phyloP scores from a whole-genome alignment of 805 yeast species.

The Metschnikowia sp. region DNA sequence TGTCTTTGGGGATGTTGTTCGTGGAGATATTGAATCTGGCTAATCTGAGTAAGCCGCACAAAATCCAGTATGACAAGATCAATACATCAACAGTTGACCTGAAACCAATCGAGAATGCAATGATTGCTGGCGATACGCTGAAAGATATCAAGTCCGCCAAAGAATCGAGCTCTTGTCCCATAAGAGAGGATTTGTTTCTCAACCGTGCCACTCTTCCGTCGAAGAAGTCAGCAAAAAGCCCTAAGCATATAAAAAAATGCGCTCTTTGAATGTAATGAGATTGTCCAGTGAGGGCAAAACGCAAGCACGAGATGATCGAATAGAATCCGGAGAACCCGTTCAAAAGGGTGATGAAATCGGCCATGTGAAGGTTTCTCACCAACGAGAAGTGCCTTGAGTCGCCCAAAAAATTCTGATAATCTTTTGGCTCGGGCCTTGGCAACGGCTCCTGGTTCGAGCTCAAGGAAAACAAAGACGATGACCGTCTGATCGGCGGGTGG shows the following conservation, averaged over 20 bases:
- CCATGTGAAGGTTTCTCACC: conserved; percentile 85
- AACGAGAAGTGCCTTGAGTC: conserved; percentile 85
- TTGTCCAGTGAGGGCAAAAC: conserved; percentile 70
- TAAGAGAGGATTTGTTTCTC: conserved; percentile 83
- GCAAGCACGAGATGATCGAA: conserved; percentile 78
- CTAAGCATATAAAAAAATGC: conserved; percentile 82
- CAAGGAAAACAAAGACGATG: conserved; percentile 52
- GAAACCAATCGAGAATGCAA: conserved; percentile 89
- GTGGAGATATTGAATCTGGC: conserved; percentile 96
- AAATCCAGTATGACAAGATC: conserved; percentile 75
- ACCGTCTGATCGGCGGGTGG: conserved; percentile 42
- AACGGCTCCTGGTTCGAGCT: conserved; percentile 55
- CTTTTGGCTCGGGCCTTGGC: conserved; percentile 74
- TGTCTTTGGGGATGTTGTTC: conserved; percentile 86
- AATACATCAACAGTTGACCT: conserved; percentile 79
- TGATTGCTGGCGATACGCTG: conserved; percentile 92
- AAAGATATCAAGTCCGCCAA: conserved; percentile 92
- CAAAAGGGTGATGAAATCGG: conserved; percentile 91
- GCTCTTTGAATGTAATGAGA: conserved; percentile 80
- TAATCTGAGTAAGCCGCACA: conserved; percentile 89
- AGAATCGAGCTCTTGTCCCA: conserved; percentile 98
- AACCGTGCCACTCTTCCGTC: conserved; percentile 97
- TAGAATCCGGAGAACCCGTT: conserved; percentile 94
- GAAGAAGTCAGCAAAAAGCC: conserved; percentile 91
- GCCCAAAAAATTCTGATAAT: conserved; percentile 73